These are phyloP conservation scores for Cercophora samala DNA, from an alignment of 495 filamentous ascomycete species.

Conservation along the genomic window DNA sequence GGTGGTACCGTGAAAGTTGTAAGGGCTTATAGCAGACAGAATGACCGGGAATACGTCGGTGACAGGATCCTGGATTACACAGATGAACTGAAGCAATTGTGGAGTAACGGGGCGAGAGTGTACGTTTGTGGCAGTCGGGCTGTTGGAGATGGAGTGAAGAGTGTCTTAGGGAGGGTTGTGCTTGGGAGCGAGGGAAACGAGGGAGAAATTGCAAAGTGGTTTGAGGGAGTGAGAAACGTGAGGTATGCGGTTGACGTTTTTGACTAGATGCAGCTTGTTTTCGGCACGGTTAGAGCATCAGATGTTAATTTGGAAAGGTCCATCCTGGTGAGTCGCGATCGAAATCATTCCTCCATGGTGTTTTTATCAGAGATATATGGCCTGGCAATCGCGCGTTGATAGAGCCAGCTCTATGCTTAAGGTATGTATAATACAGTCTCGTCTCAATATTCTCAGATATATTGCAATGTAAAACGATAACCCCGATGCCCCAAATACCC, in stretches of 20 bases:
- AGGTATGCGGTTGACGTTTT: slow-evolving; percentile 70
- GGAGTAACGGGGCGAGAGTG: slow-evolving; percentile 57
- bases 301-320: no score
- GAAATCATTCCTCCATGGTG: no score
- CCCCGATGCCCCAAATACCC: no score
- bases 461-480: no score
- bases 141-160: slow-evolving; percentile 59
- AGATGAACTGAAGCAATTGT: slow-evolving; percentile 51
- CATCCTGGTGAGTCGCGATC: no score
- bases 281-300: no score
- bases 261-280: slow-evolving; percentile 33
- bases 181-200: slow-evolving; percentile 40
- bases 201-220: slow-evolving; percentile 45
- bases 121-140: slow-evolving; percentile 65
- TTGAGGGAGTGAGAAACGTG: slow-evolving; percentile 56
- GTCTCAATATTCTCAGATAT: no score
- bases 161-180: slow-evolving; percentile 43
- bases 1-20: slow-evolving; percentile 57
- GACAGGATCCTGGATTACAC: slow-evolving; percentile 56
- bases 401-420: no score
- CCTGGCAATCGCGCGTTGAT: no score
- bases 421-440: no score
- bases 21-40: slow-evolving; percentile 51
- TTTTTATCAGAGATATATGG: no score
- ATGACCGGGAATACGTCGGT: slow-evolving; percentile 57